Conservation (phyloP, 2,329 filamentous ascomycete species). For the Colletotrichum horii region DNA sequence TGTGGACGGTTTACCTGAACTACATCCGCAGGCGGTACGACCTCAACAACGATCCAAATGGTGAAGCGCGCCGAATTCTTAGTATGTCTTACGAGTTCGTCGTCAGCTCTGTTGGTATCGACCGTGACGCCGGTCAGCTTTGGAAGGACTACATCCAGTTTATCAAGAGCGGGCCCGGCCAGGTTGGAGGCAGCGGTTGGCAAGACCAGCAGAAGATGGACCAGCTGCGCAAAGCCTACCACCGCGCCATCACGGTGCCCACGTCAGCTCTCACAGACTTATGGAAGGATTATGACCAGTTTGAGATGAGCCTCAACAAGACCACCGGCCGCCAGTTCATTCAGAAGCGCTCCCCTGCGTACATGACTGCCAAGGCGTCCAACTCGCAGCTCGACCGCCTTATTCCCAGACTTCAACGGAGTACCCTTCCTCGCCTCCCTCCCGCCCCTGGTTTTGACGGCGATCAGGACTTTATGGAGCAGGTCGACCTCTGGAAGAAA, state of each 20-base stretch:
- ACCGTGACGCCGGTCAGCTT: slow-evolving; percentile 86
- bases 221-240: slow-evolving; percentile 87
- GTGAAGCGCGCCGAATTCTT: slow-evolving; percentile 78
- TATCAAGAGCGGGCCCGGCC: slow-evolving; percentile 85
- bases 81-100: slow-evolving; percentile 92
- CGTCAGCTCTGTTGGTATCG: slow-evolving; percentile 85
- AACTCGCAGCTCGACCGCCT: slow-evolving; percentile 92
- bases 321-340: slow-evolving; percentile 92
- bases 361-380: slow-evolving; percentile 94
- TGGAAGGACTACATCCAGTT: slow-evolving; percentile 98
- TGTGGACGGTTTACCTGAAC: slow-evolving; percentile 94
- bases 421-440: slow-evolving; percentile 80
- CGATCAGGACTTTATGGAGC: slow-evolving; percentile 80
- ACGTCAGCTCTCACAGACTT: slow-evolving; percentile 81
- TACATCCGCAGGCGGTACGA: slow-evolving; percentile 94
- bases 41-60: slow-evolving; percentile 76
- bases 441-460: slow-evolving; percentile 88
- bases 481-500: slow-evolving; percentile 87
- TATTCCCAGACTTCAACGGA: slow-evolving; percentile 76
- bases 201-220: slow-evolving; percentile 99
- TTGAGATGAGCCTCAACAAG: slow-evolving; percentile 94
- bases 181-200: slow-evolving; percentile 85
- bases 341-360: slow-evolving; percentile 88
- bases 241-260: slow-evolving; percentile 86
- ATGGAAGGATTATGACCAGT: slow-evolving; percentile 98